phyloP scores from a whole-genome alignment of 805 yeast species.

The Metschnikowia peoriensis region DNA sequence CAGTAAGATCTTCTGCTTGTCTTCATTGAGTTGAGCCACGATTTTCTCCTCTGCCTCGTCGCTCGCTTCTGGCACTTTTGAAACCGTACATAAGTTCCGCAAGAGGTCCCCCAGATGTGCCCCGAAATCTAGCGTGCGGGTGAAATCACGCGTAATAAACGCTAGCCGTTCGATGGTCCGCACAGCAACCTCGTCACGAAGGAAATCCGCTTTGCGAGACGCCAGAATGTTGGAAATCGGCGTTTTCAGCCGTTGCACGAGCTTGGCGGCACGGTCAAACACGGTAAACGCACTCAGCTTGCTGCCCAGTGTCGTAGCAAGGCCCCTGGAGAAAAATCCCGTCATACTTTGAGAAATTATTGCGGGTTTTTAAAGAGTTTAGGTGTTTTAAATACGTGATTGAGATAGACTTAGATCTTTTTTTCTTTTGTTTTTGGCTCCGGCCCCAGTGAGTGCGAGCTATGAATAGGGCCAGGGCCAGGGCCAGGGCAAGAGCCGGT shows the following conservation, averaged over 20 bases:
- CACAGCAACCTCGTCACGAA: constrained; percentile 70
- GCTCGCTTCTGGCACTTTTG: constrained; percentile 21
- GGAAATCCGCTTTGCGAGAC: constrained; percentile 62
- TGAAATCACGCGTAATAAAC: constrained; percentile 64
- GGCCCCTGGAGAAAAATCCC: not conserved
- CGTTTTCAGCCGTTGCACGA: constrained; percentile 56
- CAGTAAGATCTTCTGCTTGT: constrained; percentile 49
- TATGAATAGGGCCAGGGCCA: too few species aligned
- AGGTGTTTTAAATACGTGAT: not conserved
- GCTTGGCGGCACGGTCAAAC: constrained; percentile 63
- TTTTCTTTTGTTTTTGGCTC: too few species aligned
- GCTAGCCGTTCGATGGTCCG: constrained; percentile 74
- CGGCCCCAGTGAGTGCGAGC: too few species aligned
- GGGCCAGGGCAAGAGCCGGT: too few species aligned
- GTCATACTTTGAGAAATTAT: not conserved
- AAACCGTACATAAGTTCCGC: constrained; percentile 33
- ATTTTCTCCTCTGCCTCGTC: constrained; percentile 38
- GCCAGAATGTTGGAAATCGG: constrained; percentile 41
- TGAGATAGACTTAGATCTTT: too few species aligned
- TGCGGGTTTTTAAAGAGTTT: too few species aligned
- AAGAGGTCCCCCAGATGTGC: constrained; percentile 66
- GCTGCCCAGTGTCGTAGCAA: constrained; percentile 13
- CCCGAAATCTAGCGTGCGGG: constrained; percentile 67
- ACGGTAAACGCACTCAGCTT: constrained; percentile 31
- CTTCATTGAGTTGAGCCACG: constrained; percentile 46